phyloP scores from a whole-genome alignment of 2,329 filamentous ascomycete genomes.

The Ophiocordyceps camponoti-leonardi region DNA sequence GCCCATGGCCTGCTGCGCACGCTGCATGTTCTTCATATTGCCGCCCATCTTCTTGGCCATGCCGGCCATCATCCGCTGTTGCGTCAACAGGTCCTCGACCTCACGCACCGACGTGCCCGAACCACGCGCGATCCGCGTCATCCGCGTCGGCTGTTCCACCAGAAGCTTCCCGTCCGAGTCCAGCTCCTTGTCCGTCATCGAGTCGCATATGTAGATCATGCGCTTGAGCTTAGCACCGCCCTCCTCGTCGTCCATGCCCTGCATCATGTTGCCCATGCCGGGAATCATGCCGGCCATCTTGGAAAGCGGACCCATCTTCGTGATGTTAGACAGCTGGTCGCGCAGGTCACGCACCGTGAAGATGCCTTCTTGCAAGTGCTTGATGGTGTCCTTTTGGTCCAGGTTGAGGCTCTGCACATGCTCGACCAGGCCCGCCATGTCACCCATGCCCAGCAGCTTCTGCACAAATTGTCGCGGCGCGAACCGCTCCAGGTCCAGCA shows the following conservation, averaged over 20 bases:
- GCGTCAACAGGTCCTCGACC: slow-evolving; percentile 91
- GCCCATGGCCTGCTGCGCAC: slow-evolving; percentile 77
- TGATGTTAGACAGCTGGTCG: slow-evolving; percentile 92
- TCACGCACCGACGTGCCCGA: slow-evolving; percentile 82
- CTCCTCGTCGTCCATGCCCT: slow-evolving; percentile 92
- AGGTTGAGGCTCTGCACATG: slow-evolving; percentile 92
- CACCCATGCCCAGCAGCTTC: slow-evolving; percentile 91
- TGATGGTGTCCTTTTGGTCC: slow-evolving; percentile 97
- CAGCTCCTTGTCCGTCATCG: slow-evolving; percentile 91
- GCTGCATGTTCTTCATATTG: slow-evolving; percentile 95
- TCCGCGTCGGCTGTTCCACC: slow-evolving; percentile 76
- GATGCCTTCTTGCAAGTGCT: slow-evolving; percentile 92
- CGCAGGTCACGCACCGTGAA: slow-evolving; percentile 90
- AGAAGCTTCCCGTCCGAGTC: slow-evolving; percentile 93
- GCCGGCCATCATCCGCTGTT: slow-evolving; percentile 95
- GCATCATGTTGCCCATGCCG: slow-evolving; percentile 83
- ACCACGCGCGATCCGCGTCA: slow-evolving; percentile 80
- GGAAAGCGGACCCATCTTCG: slow-evolving; percentile 97
- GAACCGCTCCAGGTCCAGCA: slow-evolving; percentile 87
- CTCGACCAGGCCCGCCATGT: slow-evolving; percentile 87
- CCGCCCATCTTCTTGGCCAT: slow-evolving; percentile 99
- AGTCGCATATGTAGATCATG: slow-evolving; percentile 98
- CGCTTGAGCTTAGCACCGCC: slow-evolving; percentile 84
- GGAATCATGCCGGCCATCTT: slow-evolving; percentile 99
- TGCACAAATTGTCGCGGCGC: slow-evolving; percentile 84